Conservation (phyloP, 306 rosid species). For the Morella rubra region DNA sequence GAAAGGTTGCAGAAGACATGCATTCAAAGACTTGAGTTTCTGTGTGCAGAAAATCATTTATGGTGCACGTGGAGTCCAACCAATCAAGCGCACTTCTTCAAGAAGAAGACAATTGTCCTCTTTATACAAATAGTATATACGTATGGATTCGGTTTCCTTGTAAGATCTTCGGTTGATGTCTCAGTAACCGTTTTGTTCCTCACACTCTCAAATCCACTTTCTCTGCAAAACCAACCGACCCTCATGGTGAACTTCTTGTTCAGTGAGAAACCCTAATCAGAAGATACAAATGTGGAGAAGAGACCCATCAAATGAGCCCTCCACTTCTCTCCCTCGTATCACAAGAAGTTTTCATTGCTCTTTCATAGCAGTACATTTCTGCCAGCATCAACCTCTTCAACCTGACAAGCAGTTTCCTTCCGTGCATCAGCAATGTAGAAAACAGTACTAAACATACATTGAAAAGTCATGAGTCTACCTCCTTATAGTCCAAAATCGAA, state of each 20-base stretch:
- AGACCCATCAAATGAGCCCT: not conserved
- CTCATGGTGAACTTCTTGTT: not conserved
- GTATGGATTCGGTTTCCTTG: not conserved
- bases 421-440: not conserved
- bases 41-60: not conserved
- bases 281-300: not conserved
- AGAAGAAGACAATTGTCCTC: not conserved
- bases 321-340: not conserved
- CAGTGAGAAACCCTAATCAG: not conserved
- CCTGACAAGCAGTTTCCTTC: not conserved
- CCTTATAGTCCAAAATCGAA: not conserved
- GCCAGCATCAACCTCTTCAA: not conserved
- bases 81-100: not conserved
- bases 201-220: not conserved
- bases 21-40: not conserved
- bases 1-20: not conserved
- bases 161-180: not conserved
- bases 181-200: not conserved
- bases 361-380: not conserved
- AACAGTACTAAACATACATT: not conserved
- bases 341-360: not conserved
- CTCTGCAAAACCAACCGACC: not conserved
- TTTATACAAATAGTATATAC: not conserved
- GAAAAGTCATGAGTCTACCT: not conserved
- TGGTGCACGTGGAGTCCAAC: not conserved